phyloP scores from a whole-genome alignment of 176 grass and related monocot genomes.

The Panicum miliaceum region DNA sequence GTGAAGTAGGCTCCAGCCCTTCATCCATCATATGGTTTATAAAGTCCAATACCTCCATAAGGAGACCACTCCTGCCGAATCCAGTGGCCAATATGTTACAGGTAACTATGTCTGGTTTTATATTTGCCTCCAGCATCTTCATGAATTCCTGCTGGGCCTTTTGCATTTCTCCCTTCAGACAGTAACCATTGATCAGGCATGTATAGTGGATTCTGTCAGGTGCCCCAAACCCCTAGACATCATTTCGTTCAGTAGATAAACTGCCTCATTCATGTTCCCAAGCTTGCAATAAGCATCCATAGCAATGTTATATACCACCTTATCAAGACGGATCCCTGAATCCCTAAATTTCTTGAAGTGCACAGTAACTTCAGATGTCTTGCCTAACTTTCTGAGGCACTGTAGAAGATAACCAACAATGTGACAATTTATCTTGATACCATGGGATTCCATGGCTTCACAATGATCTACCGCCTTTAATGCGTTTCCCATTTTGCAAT shows the following conservation, averaged over 20 bases:
- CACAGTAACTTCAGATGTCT: conserved; percentile 50
- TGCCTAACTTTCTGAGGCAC: conserved; percentile 57
- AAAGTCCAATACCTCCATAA: conserved; percentile 63
- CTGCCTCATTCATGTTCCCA: conserved; percentile 61
- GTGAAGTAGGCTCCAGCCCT: conserved; percentile 68
- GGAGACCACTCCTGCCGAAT: conserved; percentile 61
- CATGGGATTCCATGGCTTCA: conserved; percentile 62
- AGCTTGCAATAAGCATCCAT: conserved; percentile 68
- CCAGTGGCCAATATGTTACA: conserved; percentile 72
- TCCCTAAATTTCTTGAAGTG: conserved; percentile 65
- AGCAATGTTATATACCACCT: conserved; percentile 73
- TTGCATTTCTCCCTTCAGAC: conserved; percentile 60
- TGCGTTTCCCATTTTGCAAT: conserved; percentile 58
- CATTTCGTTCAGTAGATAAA: conserved; percentile 77
- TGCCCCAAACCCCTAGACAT: conserved; percentile 44
- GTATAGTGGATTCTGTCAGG: conserved; percentile 88
- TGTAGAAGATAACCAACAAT: conserved; percentile 66
- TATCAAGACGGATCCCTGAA: conserved; percentile 59
- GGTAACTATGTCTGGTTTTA: conserved; percentile 70
- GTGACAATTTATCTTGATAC: conserved; percentile 54
- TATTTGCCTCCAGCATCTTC: conserved; percentile 62
- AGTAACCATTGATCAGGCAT: conserved; percentile 77
- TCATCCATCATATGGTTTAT: conserved; percentile 66
- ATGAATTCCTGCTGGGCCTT: conserved; percentile 61
- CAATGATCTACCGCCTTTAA: conserved; percentile 61